A percentile compares a stretch with the other conserved stretches of the same genome.
Evolutionary conservation across 2,329 filamentous ascomycete genomes (phyloP).

Genomic region (Cladosporium sp.): DNA sequence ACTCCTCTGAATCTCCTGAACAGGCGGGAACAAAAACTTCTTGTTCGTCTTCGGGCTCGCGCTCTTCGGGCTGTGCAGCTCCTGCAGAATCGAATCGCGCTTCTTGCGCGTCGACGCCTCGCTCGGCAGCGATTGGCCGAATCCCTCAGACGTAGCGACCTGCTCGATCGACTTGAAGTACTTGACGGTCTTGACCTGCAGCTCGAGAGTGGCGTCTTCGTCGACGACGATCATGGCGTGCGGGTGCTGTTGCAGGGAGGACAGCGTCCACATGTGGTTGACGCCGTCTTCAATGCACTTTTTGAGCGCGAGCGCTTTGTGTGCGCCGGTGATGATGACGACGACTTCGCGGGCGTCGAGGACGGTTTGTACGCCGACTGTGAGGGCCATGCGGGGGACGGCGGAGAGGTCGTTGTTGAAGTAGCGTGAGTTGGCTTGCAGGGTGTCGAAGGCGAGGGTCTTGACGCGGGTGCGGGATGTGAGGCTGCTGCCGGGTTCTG

Average conservation of each 20-base stretch:
- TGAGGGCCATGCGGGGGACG: constrained; percentile 80
- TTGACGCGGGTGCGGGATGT: constrained; percentile 79
- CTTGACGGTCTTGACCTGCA: constrained; percentile 48
- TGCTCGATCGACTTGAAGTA: constrained; percentile 54
- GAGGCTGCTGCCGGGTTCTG: constrained; percentile 76
- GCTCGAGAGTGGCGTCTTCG: constrained; percentile 62
- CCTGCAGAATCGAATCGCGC: constrained; percentile 38
- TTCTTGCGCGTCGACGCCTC: constrained; percentile 34
- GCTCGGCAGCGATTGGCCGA: constrained; percentile 45
- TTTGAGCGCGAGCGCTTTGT: constrained; percentile 78
- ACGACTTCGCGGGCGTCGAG: constrained; percentile 80
- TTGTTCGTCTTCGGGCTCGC: constrained; percentile 24
- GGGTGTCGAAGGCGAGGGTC: constrained; percentile 83
- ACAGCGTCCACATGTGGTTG: constrained; percentile 90
- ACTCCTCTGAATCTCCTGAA: constrained; percentile 26
- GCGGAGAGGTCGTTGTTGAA: constrained; percentile 72
- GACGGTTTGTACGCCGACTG: constrained; percentile 81
- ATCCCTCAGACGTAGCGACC: constrained; percentile 46
- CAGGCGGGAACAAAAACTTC: constrained; percentile 26
- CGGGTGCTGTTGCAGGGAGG: constrained; percentile 75
- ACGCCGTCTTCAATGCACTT: constrained; percentile 78
- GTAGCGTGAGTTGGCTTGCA: constrained; percentile 81
- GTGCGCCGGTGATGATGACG: constrained; percentile 76
- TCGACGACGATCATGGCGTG: constrained; percentile 82
- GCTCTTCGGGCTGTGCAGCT: constrained; percentile 35